Conservation (phyloP, 805 yeast genomes). For the Clavispora vitiphila region DNA sequence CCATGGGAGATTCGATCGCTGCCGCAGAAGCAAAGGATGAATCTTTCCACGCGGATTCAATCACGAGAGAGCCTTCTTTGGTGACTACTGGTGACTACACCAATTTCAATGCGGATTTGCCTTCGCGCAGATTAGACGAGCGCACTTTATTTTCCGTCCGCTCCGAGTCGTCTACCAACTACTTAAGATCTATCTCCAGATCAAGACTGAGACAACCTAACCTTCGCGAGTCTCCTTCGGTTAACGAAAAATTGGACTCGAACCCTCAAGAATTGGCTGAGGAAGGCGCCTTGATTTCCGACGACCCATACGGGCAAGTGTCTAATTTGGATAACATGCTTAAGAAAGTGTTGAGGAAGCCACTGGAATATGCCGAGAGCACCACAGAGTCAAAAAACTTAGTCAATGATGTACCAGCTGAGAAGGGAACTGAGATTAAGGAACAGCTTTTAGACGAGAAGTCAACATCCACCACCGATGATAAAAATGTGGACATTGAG, state of each 20-base stretch:
- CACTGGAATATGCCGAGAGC: neutral
- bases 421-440: conserved; percentile 6
- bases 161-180: conserved; percentile 44
- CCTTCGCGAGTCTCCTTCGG: conserved; percentile 7
- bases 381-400: conserved; percentile 1
- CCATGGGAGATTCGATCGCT: conserved; percentile 42
- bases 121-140: conserved; percentile 13
- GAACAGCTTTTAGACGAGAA: conserved; percentile 4
- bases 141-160: conserved; percentile 26
- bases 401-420: conserved; percentile 15
- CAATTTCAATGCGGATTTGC: conserved; percentile 38
- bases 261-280: conserved; percentile 40
- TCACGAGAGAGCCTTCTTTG: conserved; percentile 32
- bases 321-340: conserved; percentile 48
- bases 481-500: conserved; percentile 3
- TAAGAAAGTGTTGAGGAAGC: conserved; percentile 34
- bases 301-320: conserved; percentile 45
- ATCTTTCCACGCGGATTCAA: conserved; percentile 5
- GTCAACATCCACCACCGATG: neutral
- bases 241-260: conserved; percentile 25
- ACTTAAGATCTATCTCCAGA: conserved; percentile 61
- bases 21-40: conserved; percentile 30
- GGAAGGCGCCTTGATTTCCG: conserved; percentile 54
- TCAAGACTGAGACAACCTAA: conserved; percentile 47
- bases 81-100: conserved; percentile 44